A percentile compares a stretch with the other conserved stretches of the same genome.
Conservation (phyloP, 2,329 filamentous ascomycete genomes). For the Aspergillus niger region DNA sequence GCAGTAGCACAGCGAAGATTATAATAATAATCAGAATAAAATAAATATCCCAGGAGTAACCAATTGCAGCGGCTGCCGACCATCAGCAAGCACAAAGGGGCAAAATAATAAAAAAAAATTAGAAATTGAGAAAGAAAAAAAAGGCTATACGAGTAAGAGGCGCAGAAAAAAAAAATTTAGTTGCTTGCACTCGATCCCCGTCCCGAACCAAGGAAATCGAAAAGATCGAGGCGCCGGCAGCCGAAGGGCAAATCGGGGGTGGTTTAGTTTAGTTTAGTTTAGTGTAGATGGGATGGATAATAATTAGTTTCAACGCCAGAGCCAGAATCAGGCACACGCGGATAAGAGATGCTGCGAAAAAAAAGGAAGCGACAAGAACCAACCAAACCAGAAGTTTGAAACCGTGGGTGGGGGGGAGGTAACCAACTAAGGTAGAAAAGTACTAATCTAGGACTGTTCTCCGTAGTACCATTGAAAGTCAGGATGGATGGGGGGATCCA, state of each 20-base stretch:
- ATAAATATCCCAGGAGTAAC: not conserved
- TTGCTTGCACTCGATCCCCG: not conserved
- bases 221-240: not conserved
- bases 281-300: too few species aligned
- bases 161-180: not conserved
- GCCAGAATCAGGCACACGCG: too few species aligned
- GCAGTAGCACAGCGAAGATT: too few species aligned
- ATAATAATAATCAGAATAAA: not conserved
- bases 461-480: too few species aligned
- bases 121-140: not conserved
- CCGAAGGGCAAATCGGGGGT: not conserved
- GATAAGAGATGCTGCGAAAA: not conserved
- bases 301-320: too few species aligned
- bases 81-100: not conserved
- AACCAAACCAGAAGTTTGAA: too few species aligned
- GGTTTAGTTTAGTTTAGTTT: not conserved
- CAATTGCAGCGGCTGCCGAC: not conserved
- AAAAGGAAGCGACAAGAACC: not conserved
- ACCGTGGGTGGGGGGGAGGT: too few species aligned
- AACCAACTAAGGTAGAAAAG: too few species aligned
- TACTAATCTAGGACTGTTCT: too few species aligned
- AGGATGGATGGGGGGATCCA: too few species aligned
- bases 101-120: not conserved
- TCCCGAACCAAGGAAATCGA: conserved; percentile 6
- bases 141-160: not conserved